These are phyloP conservation scores for Didymella exigua DNA, from an alignment of 2,329 filamentous ascomycete genomes.

Conservation along the genomic window DNA sequence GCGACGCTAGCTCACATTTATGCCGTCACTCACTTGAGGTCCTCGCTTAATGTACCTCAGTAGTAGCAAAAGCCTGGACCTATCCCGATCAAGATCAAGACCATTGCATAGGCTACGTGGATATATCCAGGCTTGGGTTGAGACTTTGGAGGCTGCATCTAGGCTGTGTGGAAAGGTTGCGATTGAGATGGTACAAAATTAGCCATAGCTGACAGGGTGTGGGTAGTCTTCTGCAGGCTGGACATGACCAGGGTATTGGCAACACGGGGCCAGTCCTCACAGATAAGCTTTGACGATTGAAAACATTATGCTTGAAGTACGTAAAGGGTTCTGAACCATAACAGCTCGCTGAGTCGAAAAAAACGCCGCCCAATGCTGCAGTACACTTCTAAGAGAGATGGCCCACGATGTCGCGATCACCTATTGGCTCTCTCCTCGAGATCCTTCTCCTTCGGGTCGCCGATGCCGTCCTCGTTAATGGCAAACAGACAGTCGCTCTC, in stretches of 20 bases:
- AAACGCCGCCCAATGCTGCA: conserved; percentile 26
- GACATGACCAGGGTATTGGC: too few relatives aligned
- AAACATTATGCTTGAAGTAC: not conserved
- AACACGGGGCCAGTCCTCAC: too few relatives aligned
- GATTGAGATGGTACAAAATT: too few relatives aligned
- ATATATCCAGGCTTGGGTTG: too few relatives aligned
- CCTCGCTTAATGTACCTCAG: too few relatives aligned
- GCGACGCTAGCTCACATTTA: conserved; percentile 1
- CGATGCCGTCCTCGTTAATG: conserved; percentile 96
- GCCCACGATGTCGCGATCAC: conserved; percentile 7
- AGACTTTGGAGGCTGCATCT: too few relatives aligned
- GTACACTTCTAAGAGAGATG: not conserved
- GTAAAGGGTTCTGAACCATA: conserved; percentile 14
- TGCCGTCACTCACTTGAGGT: not conserved
- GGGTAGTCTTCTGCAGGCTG: too few relatives aligned
- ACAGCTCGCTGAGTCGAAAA: conserved; percentile 6
- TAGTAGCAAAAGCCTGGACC: too few relatives aligned
- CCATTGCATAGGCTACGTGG: too few relatives aligned
- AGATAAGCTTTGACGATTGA: conserved; percentile 1
- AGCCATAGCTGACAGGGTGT: too few relatives aligned
- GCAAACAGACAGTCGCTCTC: conserved; percentile 97
- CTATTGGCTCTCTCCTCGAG: conserved; percentile 68
- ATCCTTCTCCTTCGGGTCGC: conserved; percentile 94
- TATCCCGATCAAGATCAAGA: too few relatives aligned
- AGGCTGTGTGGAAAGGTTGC: too few relatives aligned